A percentile compares a stretch with the other conserved stretches of the same genome.
These are phyloP conservation scores for Cubamyces sp. DNA, from an alignment of 768 basidiomycete genomes.

Conservation along the genomic window DNA sequence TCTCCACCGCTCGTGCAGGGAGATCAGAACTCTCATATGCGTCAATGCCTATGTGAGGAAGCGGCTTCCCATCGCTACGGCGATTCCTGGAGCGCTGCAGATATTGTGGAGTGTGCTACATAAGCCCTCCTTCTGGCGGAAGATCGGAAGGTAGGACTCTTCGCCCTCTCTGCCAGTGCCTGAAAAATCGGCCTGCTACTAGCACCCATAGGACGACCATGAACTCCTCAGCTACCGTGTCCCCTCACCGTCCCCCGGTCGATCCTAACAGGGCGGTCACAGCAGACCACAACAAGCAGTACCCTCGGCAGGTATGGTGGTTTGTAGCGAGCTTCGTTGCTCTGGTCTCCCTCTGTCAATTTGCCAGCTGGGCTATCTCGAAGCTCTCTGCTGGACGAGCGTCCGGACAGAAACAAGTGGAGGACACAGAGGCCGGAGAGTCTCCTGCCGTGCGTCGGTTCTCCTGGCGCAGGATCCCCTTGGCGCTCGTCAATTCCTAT, in stretches of 20 bases:
- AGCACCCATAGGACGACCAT: background rate
- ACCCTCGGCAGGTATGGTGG: slow-evolving; percentile 49
- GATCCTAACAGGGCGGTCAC: slow-evolving; percentile 11
- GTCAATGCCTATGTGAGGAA: background rate
- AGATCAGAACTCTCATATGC: slow-evolving; percentile 10
- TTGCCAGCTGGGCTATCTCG: slow-evolving; percentile 27
- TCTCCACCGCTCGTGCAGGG: slow-evolving; percentile 4
- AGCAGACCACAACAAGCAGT: slow-evolving; percentile 22
- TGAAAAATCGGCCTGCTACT: no score
- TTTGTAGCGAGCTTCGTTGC: slow-evolving; percentile 47
- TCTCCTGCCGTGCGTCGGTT: slow-evolving; percentile 3
- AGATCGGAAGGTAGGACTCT: background rate
- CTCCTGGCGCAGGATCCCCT: slow-evolving; percentile 29
- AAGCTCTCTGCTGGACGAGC: background rate
- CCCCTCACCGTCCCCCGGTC: background rate
- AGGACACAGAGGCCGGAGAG: slow-evolving; percentile 17
- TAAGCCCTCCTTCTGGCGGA: background rate
- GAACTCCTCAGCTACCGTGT: background rate
- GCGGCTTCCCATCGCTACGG: slow-evolving; percentile 8
- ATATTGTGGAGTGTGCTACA: background rate
- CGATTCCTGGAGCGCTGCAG: background rate
- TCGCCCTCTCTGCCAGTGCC: background rate
- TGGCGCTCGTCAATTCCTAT: slow-evolving; percentile 34
- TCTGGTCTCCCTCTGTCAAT: slow-evolving; percentile 42
- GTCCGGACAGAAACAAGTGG: background rate